Percentiles rank a stretch among this genome's conserved stretches.
Conservation (phyloP, 805 yeast genomes). For the Saccharomycopsis guyanensis region DNA sequence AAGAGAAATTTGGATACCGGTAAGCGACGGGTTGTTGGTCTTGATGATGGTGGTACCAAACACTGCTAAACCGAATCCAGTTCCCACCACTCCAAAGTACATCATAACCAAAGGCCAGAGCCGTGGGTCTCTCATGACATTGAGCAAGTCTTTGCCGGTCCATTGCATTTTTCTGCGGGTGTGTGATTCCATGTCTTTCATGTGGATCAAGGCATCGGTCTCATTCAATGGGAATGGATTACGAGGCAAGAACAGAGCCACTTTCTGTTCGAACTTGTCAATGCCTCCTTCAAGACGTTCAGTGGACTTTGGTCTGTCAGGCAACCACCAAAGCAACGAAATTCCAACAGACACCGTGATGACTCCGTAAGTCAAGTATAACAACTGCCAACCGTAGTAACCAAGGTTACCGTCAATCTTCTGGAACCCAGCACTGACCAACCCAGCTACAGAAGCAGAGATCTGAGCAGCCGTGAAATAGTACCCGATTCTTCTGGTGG, state of each 20-base stretch:
- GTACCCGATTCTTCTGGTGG: slow-evolving; percentile 75
- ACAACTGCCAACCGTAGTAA: slow-evolving; percentile 79
- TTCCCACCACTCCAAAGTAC: slow-evolving; percentile 91
- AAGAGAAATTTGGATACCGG: slow-evolving; percentile 63
- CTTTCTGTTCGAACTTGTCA: slow-evolving; percentile 18
- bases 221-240: slow-evolving; percentile 41
- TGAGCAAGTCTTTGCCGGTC: slow-evolving; percentile 50
- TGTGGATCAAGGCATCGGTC: slow-evolving; percentile 49
- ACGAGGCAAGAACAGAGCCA: slow-evolving; percentile 20
- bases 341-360: slow-evolving; percentile 60
- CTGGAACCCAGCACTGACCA: slow-evolving; percentile 83
- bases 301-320: slow-evolving; percentile 54
- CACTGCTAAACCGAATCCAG: slow-evolving; percentile 81
- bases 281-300: slow-evolving; percentile 18
- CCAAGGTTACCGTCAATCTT: slow-evolving; percentile 69
- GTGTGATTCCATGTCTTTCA: slow-evolving; percentile 48
- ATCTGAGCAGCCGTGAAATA: slow-evolving; percentile 88
- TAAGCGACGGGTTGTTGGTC: slow-evolving; percentile 51
- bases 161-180: slow-evolving; percentile 40
- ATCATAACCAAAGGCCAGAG: slow-evolving; percentile 77
- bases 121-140: slow-evolving; percentile 52
- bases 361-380: slow-evolving; percentile 69
- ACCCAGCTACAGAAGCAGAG: slow-evolving; percentile 85
- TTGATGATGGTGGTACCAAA: slow-evolving; percentile 74
- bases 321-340: slow-evolving; percentile 72